Evolutionary conservation across 805 yeast species (phyloP), one percentile per base, ranked within the genome.

Genomic region (Wickerhamiella alocasiicola): DNA sequence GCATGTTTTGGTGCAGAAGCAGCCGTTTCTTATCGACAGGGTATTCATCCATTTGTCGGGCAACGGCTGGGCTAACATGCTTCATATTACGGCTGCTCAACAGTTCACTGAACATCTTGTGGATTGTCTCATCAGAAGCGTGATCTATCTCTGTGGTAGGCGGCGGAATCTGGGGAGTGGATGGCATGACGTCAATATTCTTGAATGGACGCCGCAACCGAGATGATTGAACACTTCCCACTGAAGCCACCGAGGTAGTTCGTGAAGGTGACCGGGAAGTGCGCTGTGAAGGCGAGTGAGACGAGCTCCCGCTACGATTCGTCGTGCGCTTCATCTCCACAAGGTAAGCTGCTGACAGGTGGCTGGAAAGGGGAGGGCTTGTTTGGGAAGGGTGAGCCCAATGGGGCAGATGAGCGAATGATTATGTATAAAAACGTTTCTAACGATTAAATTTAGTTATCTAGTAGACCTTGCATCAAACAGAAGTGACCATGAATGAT

Each of bases 21-120:
- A 82, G 76, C 94, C 95, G 85, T 60, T 88, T 88, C 52, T 84
- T 82, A 36, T 79, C 82, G 0, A 73, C 63, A 31, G 80, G 72
- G 55, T 80, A 85, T 49, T 70, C 71, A 52, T 74, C 67, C 81
- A 88, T 76, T 54, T 82, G 91, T 42, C 66, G 70, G 49, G 77
- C 76, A 3, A 91, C 94, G 39, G 71, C 72, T 19, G 72, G 73
- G 0, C 95, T 82, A 24, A 80, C 62, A 31, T 68, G 62, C 46
- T 68, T 74, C 60, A 83, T 80, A 56, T 87, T 93, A 52, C 95
- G 72, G 17, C 36, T 23, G 39, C 73, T 74, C 82, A 82, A 75
- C 48, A 82, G 68, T 44, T 76, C 82, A 35, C 71, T 68, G 54
- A 81, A 82, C 70, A 78, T 62, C 40, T 66, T 61, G 51, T 81